Percentiles rank a stretch among this genome's conserved stretches.
These are phyloP conservation scores for Acer saccharum DNA, from an alignment of 345 rosid genomes.

Conservation along the genomic window DNA sequence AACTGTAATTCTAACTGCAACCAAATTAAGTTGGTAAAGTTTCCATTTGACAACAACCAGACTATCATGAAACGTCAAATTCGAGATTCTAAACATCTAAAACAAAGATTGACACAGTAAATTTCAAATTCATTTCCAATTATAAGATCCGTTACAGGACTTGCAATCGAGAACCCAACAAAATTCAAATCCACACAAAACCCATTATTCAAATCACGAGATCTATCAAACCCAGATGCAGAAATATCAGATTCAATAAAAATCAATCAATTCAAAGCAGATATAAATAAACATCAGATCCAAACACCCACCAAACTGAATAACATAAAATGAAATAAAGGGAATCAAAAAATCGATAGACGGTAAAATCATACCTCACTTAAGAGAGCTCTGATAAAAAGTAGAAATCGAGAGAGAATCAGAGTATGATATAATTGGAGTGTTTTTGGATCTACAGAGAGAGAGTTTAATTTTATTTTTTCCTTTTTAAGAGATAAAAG, in stretches of 20 bases:
- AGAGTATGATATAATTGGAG: not conserved
- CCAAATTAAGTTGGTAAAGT: not conserved
- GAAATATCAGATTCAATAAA: not conserved
- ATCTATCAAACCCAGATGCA: constrained; percentile 25
- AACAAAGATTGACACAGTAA: not conserved
- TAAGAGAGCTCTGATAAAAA: constrained; percentile 16
- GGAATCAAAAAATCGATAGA: not conserved
- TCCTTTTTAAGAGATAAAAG: not conserved
- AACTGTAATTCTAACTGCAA: not conserved
- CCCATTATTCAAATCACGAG: not conserved
- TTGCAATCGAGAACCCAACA: constrained; percentile 2
- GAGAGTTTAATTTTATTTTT: not conserved
- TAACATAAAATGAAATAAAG: not conserved
- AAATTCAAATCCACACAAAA: constrained; percentile 11
- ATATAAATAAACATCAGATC: constrained; percentile 28
- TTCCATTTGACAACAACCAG: not conserved
- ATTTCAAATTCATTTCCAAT: not conserved
- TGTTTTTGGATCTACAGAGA: constrained; percentile 36
- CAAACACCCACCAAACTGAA: constrained; percentile 23
- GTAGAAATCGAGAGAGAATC: constrained; percentile 20
- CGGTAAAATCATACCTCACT: not conserved
- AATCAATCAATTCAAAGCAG: constrained; percentile 3
- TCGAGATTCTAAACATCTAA: not conserved
- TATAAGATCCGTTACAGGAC: constrained; percentile 18
- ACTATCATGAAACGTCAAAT: not conserved